A percentile compares a stretch with the other conserved stretches of the same genome.
phyloP scores from a whole-genome alignment of 345 rosid species.

The Punica granatum region DNA sequence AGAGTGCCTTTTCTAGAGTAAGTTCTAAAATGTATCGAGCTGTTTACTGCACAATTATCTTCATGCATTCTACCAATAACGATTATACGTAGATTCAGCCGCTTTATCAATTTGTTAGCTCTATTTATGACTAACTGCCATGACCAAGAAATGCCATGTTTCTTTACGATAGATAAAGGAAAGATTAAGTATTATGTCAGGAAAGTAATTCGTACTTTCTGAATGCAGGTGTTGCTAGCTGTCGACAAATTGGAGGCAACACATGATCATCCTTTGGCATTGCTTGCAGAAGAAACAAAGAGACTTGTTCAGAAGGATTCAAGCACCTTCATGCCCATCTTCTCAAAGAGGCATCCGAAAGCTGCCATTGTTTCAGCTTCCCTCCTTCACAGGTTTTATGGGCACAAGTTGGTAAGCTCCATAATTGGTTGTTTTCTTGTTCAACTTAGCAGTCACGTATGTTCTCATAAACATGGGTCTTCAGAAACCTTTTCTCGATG shows the following conservation, averaged over 20 bases:
- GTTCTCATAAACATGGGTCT: constrained; percentile 16
- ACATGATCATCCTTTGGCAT: constrained; percentile 66
- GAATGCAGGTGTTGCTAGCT: constrained; percentile 51
- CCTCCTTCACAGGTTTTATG: constrained; percentile 85
- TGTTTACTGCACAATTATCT: background rate
- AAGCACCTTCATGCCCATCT: constrained; percentile 58
- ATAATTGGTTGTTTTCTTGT: constrained; percentile 4
- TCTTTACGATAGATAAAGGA: background rate
- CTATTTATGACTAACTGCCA: background rate
- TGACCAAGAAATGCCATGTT: background rate
- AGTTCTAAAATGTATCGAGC: constrained; percentile 12
- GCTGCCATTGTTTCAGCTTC: constrained; percentile 68
- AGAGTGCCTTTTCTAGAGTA: constrained; percentile 75
- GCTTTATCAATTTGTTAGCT: background rate
- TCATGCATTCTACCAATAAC: background rate
- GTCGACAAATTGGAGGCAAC: constrained; percentile 60
- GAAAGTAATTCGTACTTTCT: constrained; percentile 1
- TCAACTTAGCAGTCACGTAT: constrained; percentile 5
- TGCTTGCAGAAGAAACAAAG: constrained; percentile 85
- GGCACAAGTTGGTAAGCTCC: constrained; percentile 76
- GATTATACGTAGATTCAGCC: background rate
- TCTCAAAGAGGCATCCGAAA: constrained; percentile 76
- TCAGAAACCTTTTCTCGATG: constrained; percentile 94
- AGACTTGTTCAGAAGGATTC: constrained; percentile 75
- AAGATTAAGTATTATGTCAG: background rate